Evolutionary conservation across 129 eudicot species (phyloP).

Genomic region (Pulicaria dysenterica): DNA sequence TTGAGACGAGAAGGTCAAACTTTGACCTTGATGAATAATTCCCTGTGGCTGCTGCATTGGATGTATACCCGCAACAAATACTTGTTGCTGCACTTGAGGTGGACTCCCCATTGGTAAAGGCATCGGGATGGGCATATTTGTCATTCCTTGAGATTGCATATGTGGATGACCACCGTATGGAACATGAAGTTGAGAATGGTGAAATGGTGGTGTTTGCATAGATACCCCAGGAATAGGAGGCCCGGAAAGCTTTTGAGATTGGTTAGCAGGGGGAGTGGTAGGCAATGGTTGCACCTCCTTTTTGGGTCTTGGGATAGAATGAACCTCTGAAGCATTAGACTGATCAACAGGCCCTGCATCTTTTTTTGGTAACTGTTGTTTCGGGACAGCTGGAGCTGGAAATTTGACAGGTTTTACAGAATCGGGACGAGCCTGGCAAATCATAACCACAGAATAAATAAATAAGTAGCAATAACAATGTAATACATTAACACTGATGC

Average conservation of each 20-base stretch:
- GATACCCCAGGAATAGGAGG: slow-evolving; percentile 47
- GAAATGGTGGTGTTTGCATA: slow-evolving; percentile 59
- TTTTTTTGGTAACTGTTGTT: slow-evolving; percentile 54
- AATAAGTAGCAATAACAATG: not conserved
- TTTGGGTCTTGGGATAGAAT: slow-evolving; percentile 40
- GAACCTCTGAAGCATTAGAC: slow-evolving; percentile 40
- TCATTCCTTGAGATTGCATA: slow-evolving; percentile 63
- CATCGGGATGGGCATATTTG: slow-evolving; percentile 61
- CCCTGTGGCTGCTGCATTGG: slow-evolving; percentile 65
- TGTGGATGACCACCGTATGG: slow-evolving; percentile 69
- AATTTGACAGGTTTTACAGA: slow-evolving; percentile 37
- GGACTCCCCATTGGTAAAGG: slow-evolving; percentile 55
- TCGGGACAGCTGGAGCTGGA: slow-evolving; percentile 53
- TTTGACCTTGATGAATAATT: slow-evolving; percentile 68
- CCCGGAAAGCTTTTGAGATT: slow-evolving; percentile 52
- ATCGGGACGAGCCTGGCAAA: slow-evolving; percentile 55
- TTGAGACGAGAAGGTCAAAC: slow-evolving; percentile 55
- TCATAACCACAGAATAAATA: not conserved
- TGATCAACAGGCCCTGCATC: slow-evolving; percentile 40
- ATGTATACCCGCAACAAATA: slow-evolving; percentile 62
- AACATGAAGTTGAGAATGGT: slow-evolving; percentile 54
- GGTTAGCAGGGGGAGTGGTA: slow-evolving; percentile 45
- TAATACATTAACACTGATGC: no score
- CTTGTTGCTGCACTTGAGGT: slow-evolving; percentile 52
- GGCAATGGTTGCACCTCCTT: slow-evolving; percentile 45